Base-by-base conservation (phyloP, 768 basidiomycete species). In the Tephrocybe rancida region DNA sequence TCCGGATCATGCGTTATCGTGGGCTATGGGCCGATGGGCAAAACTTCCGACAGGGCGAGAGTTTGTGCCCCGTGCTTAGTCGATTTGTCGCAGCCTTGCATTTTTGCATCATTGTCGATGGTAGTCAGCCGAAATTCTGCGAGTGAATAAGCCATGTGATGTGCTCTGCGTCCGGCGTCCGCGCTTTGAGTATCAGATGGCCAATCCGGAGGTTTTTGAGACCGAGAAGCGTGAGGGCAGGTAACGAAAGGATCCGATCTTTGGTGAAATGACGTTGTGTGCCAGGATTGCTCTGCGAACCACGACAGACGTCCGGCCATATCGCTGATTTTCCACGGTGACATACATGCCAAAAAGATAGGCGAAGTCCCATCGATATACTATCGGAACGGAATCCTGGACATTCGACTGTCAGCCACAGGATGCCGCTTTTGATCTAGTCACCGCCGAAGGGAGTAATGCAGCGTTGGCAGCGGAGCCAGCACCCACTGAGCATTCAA, bases 1-100 rank as follows among this genome's bases (percentile, higher is more conserved):
- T 54, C 42, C 38, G 54, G 50, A 55, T 58, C 57, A 55, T 22
- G n/a, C 25, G 42, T 19, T 48, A 58, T 55, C 47, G 43, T 32
- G 22, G 42, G 18, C 45, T 42, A 44, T 34, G 26, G 19, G 11
- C 42, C 19, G 21, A 39, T n/a, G 9, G 35, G 29, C 38, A 47
- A 41, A 47, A 27, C 45, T 18, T 22, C 42, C 43, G 22, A 27
- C n/a, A 26, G 27, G 37, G 19, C 35, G 5, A 37, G 11, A 10
- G 7, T 16, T 11, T 19, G 18, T 41, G 38, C 24, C 27, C 42
- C 44, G 48, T 57, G 50, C 26, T 45, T 45, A 13, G 27, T 13
- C 22, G 30, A 19, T 21, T 14, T 29, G 29, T 27, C 37, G 43
- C 50, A 18, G 38, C 44, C 35, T 43, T 18, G 54, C 24, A 48